These are phyloP conservation scores for Boletus patriciae DNA, from an alignment of 768 basidiomycete genomes.

Conservation along the genomic window DNA sequence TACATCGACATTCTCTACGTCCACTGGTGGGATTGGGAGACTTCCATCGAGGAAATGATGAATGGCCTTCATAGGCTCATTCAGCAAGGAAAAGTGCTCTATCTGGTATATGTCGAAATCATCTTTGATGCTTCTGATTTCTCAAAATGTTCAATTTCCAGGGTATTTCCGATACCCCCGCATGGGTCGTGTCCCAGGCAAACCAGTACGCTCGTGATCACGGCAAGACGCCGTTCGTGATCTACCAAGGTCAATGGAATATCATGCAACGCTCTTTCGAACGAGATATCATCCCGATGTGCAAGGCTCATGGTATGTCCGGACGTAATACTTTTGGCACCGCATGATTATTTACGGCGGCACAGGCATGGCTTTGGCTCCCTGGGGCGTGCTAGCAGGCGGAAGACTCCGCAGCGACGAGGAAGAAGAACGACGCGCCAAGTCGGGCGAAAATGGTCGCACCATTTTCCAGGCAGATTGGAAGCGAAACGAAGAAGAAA, in stretches of 20 bases:
- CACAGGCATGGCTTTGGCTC: constrained; percentile 33
- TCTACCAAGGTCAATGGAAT: constrained; percentile 54
- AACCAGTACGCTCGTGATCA: constrained; percentile 53
- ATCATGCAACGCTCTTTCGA: constrained; percentile 49
- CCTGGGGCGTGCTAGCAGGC: constrained; percentile 35
- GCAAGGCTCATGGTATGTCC: constrained; percentile 34
- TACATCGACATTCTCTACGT: constrained; percentile 60
- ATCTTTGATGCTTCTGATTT: no score
- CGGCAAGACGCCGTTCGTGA: constrained; percentile 49
- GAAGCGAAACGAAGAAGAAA: constrained; percentile 36
- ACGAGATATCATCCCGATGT: constrained; percentile 49
- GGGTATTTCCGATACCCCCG: constrained; percentile 46
- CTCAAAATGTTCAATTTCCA: no score
- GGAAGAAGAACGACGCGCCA: constrained; percentile 24
- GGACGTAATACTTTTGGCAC: no score
- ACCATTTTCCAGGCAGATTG: constrained; percentile 22
- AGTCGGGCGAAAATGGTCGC: constrained; percentile 42
- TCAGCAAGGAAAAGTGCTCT: constrained; percentile 44
- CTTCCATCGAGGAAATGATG: constrained; percentile 49
- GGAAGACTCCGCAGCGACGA: constrained; percentile 31
- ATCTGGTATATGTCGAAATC: constrained; percentile 29
- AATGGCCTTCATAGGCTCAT: constrained; percentile 44
- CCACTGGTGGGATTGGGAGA: constrained; percentile 53
- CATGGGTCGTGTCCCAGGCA: constrained; percentile 49
- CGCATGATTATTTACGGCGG: constrained; percentile 18